Percentiles rank a stretch among this genome's conserved stretches.
phyloP scores from a whole-genome alignment of 805 yeast genomes.

The Myxozyma monticola region DNA sequence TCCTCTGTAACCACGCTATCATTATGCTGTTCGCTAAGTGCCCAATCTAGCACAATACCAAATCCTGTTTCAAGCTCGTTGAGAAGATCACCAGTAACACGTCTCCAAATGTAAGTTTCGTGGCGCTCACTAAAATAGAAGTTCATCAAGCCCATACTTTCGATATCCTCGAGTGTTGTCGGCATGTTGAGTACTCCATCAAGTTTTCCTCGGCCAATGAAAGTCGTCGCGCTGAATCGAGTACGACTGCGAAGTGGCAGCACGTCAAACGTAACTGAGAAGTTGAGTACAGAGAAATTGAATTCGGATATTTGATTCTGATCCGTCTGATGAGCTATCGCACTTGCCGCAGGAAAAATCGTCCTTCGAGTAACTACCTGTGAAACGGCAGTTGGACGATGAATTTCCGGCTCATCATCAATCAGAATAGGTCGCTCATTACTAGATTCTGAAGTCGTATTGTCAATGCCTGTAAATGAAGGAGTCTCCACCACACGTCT shows the following conservation, averaged over 20 bases:
- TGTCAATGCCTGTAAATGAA: too few relatives aligned
- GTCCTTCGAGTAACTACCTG: too few relatives aligned
- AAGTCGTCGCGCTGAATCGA: constrained; percentile 15
- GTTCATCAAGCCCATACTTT: not conserved
- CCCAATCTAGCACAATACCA: constrained; percentile 19
- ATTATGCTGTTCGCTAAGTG: constrained; percentile 22
- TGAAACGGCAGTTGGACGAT: too few relatives aligned
- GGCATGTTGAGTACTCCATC: constrained; percentile 11
- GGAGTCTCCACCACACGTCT: constrained; percentile 2
- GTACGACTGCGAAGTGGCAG: constrained; percentile 21
- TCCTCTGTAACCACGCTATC: not conserved
- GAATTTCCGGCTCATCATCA: too few relatives aligned
- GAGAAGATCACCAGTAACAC: not conserved
- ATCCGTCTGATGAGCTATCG: too few relatives aligned
- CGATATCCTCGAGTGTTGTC: not conserved
- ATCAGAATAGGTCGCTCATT: too few relatives aligned
- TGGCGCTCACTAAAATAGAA: constrained; percentile 3
- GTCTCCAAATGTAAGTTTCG: constrained; percentile 11
- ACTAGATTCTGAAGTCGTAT: too few relatives aligned
- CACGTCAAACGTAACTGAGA: constrained; percentile 28
- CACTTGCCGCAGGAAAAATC: too few relatives aligned
- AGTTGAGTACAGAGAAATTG: constrained; percentile 17
- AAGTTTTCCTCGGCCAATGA: constrained; percentile 24
- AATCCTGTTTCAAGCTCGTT: constrained; percentile 16
- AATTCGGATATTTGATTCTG: too few relatives aligned